Percentiles rank a stretch among this genome's conserved stretches.
phyloP scores from a whole-genome alignment of 2,329 filamentous ascomycete species.

The Keithomyces neogunnii region DNA sequence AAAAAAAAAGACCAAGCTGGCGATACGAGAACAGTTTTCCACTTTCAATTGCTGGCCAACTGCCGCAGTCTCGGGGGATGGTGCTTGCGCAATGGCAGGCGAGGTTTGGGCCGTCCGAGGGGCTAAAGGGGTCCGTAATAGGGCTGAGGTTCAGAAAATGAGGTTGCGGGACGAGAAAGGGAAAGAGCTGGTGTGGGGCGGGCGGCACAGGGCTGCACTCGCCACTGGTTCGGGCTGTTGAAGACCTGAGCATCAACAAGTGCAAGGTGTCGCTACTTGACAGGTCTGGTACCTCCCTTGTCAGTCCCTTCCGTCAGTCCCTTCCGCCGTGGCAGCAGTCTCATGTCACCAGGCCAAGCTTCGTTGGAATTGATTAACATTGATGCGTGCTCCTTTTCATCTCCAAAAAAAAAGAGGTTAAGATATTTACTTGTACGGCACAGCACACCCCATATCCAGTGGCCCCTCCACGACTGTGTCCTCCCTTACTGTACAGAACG shows the following conservation, averaged over 20 bases:
- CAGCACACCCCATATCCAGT: conserved; percentile 11
- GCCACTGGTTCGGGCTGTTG: too few relatives aligned
- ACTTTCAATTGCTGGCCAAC: neutral
- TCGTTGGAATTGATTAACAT: neutral
- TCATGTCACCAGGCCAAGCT: neutral
- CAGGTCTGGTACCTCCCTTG: too few relatives aligned
- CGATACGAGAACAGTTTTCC: neutral
- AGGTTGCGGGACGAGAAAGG: too few relatives aligned
- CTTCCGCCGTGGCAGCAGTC: too few relatives aligned
- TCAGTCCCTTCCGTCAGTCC: too few relatives aligned
- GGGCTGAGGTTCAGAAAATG: too few relatives aligned
- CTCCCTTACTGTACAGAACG: conserved; percentile 6
- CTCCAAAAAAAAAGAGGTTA: conserved; percentile 3
- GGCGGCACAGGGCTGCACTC: too few relatives aligned
- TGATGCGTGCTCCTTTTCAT: conserved; percentile 2
- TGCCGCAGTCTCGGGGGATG: neutral
- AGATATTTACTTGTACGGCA: conserved; percentile 6
- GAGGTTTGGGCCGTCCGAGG: neutral
- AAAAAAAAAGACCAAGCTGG: neutral
- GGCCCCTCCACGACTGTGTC: neutral
- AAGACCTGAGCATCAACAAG: too few relatives aligned
- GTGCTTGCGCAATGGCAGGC: neutral
- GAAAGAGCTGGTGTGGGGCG: too few relatives aligned
- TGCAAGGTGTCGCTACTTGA: too few relatives aligned
- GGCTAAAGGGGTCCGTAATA: neutral